Evolutionary conservation across 2,329 filamentous ascomycete species (phyloP), one percentile per base, ranked within the genome.

Genomic region (Alternaria hordeiaustralica): DNA sequence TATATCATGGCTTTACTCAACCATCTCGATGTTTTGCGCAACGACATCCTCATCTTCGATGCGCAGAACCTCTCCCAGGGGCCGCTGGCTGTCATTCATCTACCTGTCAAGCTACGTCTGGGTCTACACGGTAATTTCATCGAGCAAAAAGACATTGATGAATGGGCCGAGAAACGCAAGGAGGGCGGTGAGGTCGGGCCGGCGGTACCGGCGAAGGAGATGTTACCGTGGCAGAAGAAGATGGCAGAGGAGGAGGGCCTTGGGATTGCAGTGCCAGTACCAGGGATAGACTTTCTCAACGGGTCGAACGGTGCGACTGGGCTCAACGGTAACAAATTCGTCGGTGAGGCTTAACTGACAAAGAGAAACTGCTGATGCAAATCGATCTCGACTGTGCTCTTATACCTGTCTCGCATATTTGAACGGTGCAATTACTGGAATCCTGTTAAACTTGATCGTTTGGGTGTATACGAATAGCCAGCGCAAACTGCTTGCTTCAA

Each of bases 1-100:
- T 87, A 85, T 65, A 54, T 78, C 3, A 80, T 86, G 33, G 83
- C 83, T 20, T 47, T 82, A 78, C 18, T 85, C 79, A 73, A 78
- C 81, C 66, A 81, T 80, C 58, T 78, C 12, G 75, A 77, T 53
- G 82, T 84, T 12, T 68, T 81, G 45, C 69, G 79, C 44, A 81
- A 80, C 18, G 80, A 82, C 49, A 72, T 82, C 8, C 65, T 82
- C 7, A 77, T 84, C 5, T 74, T 85, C 57, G 81, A 84, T 59
- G 82, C 82, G 6, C 68, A 60, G 61, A 70, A 81, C 13, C 72
- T 84, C 18, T 70, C 69, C 5, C 77, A 78, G 26, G 76, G 75
- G 13, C 81, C 82, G 6, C 51, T 82, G 0, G 82, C 82, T 3
- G 72, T 81, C 5, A 70, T 82, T 2, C 76, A 83, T 67, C 55